phyloP scores from a whole-genome alignment of 805 yeast genomes.

The Clavispora fructus region DNA sequence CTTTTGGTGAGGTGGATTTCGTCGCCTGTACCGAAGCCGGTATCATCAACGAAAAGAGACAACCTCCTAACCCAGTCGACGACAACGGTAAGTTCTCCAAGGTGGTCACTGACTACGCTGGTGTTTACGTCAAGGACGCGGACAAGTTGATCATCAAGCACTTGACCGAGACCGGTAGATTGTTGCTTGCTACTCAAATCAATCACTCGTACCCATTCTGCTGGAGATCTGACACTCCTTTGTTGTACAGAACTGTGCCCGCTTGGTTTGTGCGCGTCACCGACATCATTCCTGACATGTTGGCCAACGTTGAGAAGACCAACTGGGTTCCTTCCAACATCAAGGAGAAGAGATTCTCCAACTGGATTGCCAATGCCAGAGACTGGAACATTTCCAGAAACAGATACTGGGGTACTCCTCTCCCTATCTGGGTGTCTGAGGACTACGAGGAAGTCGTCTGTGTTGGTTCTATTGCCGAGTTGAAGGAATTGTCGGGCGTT shows the following conservation, averaged over 20 bases:
- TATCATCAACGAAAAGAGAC: conserved; percentile 58
- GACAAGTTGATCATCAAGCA: conserved; percentile 85
- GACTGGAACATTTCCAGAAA: conserved; percentile 99
- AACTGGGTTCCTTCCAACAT: conserved; percentile 92
- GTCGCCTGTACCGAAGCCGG: conserved; percentile 73
- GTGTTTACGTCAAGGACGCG: conserved; percentile 91
- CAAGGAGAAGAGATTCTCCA: conserved; percentile 92
- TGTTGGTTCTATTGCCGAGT: conserved; percentile 85
- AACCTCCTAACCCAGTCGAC: conserved; percentile 93
- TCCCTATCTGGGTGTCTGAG: conserved; percentile 95
- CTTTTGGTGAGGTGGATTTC: conserved; percentile 99
- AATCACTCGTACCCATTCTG: conserved; percentile 98
- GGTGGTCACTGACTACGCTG: conserved; percentile 70
- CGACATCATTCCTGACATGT: conserved; percentile 84
- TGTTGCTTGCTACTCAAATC: conserved; percentile 74
- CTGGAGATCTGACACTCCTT: conserved; percentile 99
- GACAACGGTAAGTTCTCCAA: conserved; percentile 81
- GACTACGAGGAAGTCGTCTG: conserved; percentile 91
- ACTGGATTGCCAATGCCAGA: conserved; percentile 98
- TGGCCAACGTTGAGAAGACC: conserved; percentile 77
- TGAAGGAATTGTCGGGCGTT: conserved; percentile 78
- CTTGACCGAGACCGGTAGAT: conserved; percentile 69
- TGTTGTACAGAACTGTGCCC: conserved; percentile 93
- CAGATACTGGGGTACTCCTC: conserved; percentile 99
- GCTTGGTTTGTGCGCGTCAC: conserved; percentile 96